Percentiles rank a stretch among this genome's conserved stretches.
phyloP scores from a whole-genome alignment of 1,139 yeast genomes.

The Geotrichum reessii region DNA sequence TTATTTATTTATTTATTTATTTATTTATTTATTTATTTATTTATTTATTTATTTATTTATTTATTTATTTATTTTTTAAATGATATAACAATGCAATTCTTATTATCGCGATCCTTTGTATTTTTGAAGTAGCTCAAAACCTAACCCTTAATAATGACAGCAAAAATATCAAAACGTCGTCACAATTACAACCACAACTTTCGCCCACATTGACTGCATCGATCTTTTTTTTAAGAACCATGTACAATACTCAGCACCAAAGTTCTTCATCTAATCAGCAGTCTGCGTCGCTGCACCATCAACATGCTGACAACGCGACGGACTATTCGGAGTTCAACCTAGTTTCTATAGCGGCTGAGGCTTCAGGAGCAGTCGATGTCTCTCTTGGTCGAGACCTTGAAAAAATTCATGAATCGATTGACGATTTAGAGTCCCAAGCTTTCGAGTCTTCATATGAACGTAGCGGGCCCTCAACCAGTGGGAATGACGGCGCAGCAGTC shows the following conservation, averaged over 20 bases:
- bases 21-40: background rate
- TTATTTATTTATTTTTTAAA: background rate
- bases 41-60: background rate
- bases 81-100: too few relatives aligned
- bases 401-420: constrained; percentile 14
- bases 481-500: background rate
- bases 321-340: constrained; percentile 16
- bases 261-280: background rate
- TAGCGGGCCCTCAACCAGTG: background rate
- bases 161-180: constrained; percentile 14
- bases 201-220: constrained; percentile 3
- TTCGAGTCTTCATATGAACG: background rate
- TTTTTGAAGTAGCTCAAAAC: background rate
- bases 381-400: constrained; percentile 7
- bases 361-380: constrained; percentile 20
- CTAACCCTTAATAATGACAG: constrained; percentile 1
- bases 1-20: too few relatives aligned
- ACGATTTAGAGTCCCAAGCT: constrained; percentile 5
- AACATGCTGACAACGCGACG: constrained; percentile 2
- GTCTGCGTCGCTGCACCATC: background rate
- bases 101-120: background rate
- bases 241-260: constrained; percentile 9
- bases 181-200: constrained; percentile 16
- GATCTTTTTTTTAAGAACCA: constrained; percentile 4
- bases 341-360: constrained; percentile 20